These are phyloP conservation scores for Tulasnella sp. DNA, from an alignment of 768 basidiomycete species.

Conservation along the genomic window DNA sequence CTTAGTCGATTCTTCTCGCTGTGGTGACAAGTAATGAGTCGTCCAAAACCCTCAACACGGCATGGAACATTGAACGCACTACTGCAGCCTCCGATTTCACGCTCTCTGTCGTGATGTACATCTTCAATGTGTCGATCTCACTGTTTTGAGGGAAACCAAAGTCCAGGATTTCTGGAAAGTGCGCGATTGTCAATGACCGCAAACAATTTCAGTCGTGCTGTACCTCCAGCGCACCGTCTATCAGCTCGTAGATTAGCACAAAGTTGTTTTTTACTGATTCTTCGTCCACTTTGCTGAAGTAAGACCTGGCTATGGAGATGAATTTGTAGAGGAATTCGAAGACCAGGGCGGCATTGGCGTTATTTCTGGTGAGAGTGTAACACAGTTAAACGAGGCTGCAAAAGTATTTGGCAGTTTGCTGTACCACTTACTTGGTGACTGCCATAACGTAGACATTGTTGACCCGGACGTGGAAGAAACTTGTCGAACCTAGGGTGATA, in stretches of 20 bases:
- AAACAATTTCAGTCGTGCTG: background rate
- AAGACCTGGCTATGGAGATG: slow-evolving; percentile 87
- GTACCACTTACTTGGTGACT: slow-evolving; percentile 77
- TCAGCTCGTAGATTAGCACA: slow-evolving; percentile 94
- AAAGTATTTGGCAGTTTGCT: slow-evolving; percentile 3
- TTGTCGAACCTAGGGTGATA: slow-evolving; percentile 94
- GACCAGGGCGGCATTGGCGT: slow-evolving; percentile 94
- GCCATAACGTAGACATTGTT: slow-evolving; percentile 95
- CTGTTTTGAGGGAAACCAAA: slow-evolving; percentile 99
- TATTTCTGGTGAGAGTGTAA: slow-evolving; percentile 58
- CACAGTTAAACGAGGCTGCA: background rate
- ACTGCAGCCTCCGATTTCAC: slow-evolving; percentile 83
- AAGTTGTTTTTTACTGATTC: slow-evolving; percentile 99
- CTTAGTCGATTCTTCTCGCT: slow-evolving; percentile 92
- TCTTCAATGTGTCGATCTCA: slow-evolving; percentile 94
- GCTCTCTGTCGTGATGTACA: slow-evolving; percentile 97
- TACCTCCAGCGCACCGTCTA: slow-evolving; percentile 63
- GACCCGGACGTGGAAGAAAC: slow-evolving; percentile 95
- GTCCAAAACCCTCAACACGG: background rate
- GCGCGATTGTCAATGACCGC: background rate
- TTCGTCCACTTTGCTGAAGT: slow-evolving; percentile 98
- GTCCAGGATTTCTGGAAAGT: slow-evolving; percentile 82
- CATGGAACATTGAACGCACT: slow-evolving; percentile 44
- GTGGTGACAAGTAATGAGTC: slow-evolving; percentile 13
- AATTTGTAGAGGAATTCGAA: slow-evolving; percentile 98